Evolutionary conservation across 2,329 filamentous ascomycete species (phyloP).

Genomic region (Talaromyces rugulosus): DNA sequence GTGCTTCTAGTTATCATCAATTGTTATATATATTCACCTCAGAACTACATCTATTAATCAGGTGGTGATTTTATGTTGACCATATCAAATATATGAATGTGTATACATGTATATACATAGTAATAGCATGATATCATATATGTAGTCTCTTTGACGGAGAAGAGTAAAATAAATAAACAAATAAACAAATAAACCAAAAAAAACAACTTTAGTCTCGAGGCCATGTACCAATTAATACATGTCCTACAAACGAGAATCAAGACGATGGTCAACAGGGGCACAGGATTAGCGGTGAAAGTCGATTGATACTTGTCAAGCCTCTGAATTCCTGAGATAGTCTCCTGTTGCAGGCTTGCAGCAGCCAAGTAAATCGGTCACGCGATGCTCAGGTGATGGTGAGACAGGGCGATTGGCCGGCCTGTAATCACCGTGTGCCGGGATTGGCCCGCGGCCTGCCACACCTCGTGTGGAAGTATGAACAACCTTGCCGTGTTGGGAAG

Average conservation of each 20-base stretch:
- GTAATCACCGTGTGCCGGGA: background rate
- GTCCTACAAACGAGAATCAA: background rate
- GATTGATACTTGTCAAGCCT: background rate
- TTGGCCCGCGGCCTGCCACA: background rate
- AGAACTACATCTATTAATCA: no score
- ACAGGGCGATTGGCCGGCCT: no score
- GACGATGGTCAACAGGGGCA: background rate
- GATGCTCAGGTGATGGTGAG: background rate
- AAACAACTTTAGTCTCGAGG: background rate
- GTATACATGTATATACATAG: no score
- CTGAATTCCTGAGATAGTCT: background rate
- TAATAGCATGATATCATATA: no score
- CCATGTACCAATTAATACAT: background rate
- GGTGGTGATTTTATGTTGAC: no score
- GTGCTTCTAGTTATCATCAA: no score
- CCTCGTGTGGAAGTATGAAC: background rate
- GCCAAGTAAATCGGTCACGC: background rate
- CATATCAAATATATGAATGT: no score
- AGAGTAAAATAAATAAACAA: no score
- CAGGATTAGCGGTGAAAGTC: no score
- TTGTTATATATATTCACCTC: no score
- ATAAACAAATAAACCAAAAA: no score
- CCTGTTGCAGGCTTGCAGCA: background rate
- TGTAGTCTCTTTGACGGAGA: no score
- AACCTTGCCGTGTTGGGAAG: background rate